These are phyloP conservation scores for Crassisporium funariophilum DNA, from an alignment of 768 basidiomycete species.

Conservation along the genomic window DNA sequence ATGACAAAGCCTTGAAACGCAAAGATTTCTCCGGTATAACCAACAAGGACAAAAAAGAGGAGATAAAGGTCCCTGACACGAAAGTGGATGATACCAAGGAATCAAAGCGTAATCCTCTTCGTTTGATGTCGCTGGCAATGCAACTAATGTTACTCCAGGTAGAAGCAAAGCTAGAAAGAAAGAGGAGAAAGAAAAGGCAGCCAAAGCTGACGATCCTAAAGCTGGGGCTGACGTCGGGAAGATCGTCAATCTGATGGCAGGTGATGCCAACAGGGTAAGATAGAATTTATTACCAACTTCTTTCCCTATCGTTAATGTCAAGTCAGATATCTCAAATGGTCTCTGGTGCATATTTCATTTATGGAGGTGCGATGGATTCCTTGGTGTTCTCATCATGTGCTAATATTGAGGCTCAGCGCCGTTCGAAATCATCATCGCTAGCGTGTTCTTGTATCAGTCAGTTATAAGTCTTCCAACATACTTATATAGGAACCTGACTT, in stretches of 20 bases:
- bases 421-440: conserved; percentile 75
- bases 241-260: conserved; percentile 88
- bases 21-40: conserved; percentile 83
- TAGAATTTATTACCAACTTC: not conserved
- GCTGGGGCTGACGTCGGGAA: conserved; percentile 87
- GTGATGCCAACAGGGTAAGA: conserved; percentile 63
- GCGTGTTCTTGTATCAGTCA: conserved; percentile 76
- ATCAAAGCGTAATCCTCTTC: conserved; percentile 19
- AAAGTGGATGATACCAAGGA: conserved; percentile 27
- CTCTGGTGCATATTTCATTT: conserved; percentile 65
- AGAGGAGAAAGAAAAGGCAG: conserved; percentile 40
- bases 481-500: not conserved
- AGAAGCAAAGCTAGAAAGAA: conserved; percentile 36
- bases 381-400: not conserved
- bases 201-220: conserved; percentile 56
- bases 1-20: conserved; percentile 84
- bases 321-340: conserved; percentile 49
- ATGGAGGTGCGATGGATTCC: conserved; percentile 49
- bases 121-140: not conserved
- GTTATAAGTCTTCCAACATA: conserved; percentile 16
- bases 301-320: not conserved
- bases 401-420: conserved; percentile 48
- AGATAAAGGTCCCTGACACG: conserved; percentile 31
- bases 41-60: conserved; percentile 36
- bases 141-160: conserved; percentile 13